These are phyloP conservation scores for Trichoderma koningii DNA, from an alignment of 2,329 filamentous ascomycete species.

Conservation along the genomic window DNA sequence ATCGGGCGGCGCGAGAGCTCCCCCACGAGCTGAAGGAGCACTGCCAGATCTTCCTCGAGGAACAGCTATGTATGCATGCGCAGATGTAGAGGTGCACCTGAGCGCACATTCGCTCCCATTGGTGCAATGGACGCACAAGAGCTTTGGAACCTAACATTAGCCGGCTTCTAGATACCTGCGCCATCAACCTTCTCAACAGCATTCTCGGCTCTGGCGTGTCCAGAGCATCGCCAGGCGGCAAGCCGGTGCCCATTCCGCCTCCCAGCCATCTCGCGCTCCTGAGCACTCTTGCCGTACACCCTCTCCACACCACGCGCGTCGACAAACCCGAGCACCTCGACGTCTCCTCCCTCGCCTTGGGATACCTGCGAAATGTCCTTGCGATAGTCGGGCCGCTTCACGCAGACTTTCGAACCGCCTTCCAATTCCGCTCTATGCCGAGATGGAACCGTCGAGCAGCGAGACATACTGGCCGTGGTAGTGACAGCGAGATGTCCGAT, in stretches of 20 bases:
- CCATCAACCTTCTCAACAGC: conserved; percentile 65
- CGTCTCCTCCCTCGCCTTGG: conserved; percentile 66
- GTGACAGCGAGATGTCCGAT: conserved; percentile 44
- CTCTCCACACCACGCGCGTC: conserved; percentile 73
- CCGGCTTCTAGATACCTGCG: conserved; percentile 40
- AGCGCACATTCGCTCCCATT: background rate
- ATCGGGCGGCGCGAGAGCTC: conserved; percentile 57
- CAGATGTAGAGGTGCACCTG: conserved; percentile 14
- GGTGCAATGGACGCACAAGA: background rate
- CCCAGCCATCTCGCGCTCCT: conserved; percentile 74
- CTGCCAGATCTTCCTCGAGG: conserved; percentile 72
- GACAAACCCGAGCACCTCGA: conserved; percentile 61
- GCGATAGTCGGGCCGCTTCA: conserved; percentile 68
- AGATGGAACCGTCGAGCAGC: conserved; percentile 38
- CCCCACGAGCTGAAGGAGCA: conserved; percentile 67
- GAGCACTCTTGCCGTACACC: conserved; percentile 81
- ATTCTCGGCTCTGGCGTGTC: conserved; percentile 58
- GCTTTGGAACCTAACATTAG: background rate
- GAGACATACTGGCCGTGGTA: conserved; percentile 45
- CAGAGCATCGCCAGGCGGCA: conserved; percentile 33
- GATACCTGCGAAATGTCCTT: conserved; percentile 69
- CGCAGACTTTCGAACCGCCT: conserved; percentile 69
- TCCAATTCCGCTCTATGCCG: conserved; percentile 58
- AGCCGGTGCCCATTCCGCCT: conserved; percentile 65
- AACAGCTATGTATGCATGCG: conserved; percentile 63